Evolutionary conservation across 2,329 filamentous ascomycete species (phyloP).

Genomic region (Talaromyces funiculosus): DNA sequence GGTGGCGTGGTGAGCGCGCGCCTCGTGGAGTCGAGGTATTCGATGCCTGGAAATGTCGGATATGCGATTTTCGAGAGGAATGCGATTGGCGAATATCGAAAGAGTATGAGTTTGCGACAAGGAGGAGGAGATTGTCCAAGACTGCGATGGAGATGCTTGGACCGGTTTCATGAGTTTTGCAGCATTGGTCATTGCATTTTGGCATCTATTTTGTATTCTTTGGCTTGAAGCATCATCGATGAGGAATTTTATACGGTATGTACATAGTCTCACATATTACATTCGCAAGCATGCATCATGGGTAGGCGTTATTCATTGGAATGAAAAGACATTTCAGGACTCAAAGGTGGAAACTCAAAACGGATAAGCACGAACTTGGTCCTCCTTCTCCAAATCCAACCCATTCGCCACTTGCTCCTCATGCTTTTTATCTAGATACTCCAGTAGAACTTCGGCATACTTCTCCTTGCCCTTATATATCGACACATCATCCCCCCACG

Average conservation of each 20-base stretch:
- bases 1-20: constrained; percentile 75
- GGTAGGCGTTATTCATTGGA: constrained; percentile 4
- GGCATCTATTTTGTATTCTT: not conserved
- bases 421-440: constrained; percentile 71
- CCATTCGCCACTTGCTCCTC: constrained; percentile 65
- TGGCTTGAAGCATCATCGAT: not conserved
- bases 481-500: constrained; percentile 73
- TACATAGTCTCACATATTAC: not conserved
- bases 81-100: constrained; percentile 73
- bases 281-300: not conserved
- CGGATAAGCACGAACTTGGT: constrained; percentile 58
- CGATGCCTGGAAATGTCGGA: constrained; percentile 82
- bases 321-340: not conserved
- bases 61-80: constrained; percentile 72
- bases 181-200: not conserved
- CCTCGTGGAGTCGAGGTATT: constrained; percentile 72
- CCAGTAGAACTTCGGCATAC: constrained; percentile 67
- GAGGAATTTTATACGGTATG: not conserved
- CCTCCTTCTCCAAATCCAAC: constrained; percentile 56
- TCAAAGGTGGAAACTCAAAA: constrained; percentile 32
- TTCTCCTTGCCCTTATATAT: constrained; percentile 72
- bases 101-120: constrained; percentile 52
- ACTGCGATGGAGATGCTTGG: constrained; percentile 8
- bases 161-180: not conserved
- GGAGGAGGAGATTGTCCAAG: constrained; percentile 24